Percentiles rank a stretch among this genome's conserved stretches.
These are phyloP conservation scores for Vigna hirtella DNA, from an alignment of 306 rosid species.

Conservation along the genomic window DNA sequence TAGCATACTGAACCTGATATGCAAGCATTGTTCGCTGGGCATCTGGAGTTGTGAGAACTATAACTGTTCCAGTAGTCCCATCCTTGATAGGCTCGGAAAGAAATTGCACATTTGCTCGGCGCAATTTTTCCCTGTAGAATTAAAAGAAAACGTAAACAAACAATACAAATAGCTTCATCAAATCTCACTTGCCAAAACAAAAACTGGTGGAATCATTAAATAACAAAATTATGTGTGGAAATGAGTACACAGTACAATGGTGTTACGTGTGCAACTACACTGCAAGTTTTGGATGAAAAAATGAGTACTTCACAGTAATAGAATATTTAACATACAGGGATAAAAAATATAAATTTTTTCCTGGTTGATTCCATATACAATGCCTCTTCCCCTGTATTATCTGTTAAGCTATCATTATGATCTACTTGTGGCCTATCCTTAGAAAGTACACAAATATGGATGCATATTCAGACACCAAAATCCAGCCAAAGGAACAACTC, in stretches of 20 bases:
- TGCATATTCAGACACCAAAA: too few relatives aligned
- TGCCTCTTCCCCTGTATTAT: too few relatives aligned
- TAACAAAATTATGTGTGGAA: background rate
- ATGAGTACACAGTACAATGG: background rate
- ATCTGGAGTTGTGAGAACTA: slow-evolving; percentile 96
- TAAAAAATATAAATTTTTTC: too few relatives aligned
- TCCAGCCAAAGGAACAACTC: too few relatives aligned
- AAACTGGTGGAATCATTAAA: slow-evolving; percentile 1
- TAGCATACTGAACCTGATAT: slow-evolving; percentile 72
- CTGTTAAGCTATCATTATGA: too few relatives aligned
- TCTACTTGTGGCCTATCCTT: too few relatives aligned
- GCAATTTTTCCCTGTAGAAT: slow-evolving; percentile 68
- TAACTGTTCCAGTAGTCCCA: slow-evolving; percentile 95
- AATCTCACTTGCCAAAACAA: slow-evolving; percentile 20
- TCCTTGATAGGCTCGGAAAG: slow-evolving; percentile 79
- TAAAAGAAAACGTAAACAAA: slow-evolving; percentile 1
- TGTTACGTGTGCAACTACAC: background rate
- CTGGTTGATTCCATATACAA: too few relatives aligned
- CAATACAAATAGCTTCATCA: background rate
- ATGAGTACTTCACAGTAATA: background rate
- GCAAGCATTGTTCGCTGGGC: slow-evolving; percentile 98
- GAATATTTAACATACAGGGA: too few relatives aligned
- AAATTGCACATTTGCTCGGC: slow-evolving; percentile 88
- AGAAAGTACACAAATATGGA: too few relatives aligned
- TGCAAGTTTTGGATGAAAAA: background rate